These are phyloP conservation scores for Arachis hypogaea DNA, from an alignment of 306 rosid genomes.

Conservation along the genomic window DNA sequence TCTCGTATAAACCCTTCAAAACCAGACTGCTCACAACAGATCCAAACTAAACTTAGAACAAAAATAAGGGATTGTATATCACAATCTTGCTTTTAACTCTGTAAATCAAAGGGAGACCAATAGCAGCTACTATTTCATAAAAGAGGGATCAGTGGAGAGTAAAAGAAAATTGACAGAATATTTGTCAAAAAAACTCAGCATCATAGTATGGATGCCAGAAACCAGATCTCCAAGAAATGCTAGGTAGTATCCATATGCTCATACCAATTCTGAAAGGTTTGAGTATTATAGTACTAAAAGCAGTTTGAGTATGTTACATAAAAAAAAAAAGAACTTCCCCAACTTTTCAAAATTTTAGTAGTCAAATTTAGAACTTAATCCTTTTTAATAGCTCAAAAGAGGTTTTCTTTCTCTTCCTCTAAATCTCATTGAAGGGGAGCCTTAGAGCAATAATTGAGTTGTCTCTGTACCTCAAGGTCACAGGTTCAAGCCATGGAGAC, in stretches of 20 bases:
- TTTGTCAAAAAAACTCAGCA: background rate
- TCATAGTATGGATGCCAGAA: background rate
- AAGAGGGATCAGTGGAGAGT: background rate
- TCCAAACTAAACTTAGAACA: slow-evolving; percentile 20
- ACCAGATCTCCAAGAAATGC: background rate
- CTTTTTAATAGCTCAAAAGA: too few relatives aligned
- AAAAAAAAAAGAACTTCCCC: too few relatives aligned
- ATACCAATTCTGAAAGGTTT: background rate
- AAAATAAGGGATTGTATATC: slow-evolving; percentile 1
- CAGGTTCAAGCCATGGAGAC: too few relatives aligned
- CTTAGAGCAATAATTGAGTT: too few relatives aligned
- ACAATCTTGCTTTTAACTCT: background rate
- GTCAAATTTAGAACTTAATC: too few relatives aligned
- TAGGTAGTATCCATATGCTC: slow-evolving; percentile 9
- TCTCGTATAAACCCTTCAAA: slow-evolving; percentile 86
- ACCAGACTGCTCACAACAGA: slow-evolving; percentile 75
- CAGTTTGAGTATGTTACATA: background rate
- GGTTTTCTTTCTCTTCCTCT: too few relatives aligned
- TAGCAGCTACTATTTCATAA: background rate
- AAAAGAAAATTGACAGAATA: background rate
- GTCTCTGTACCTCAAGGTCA: too few relatives aligned
- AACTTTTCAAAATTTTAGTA: too few relatives aligned
- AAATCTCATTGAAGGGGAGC: too few relatives aligned
- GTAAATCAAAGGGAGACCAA: slow-evolving; percentile 1
- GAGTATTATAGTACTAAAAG: background rate